Base-by-base conservation (phyloP, 2,329 filamentous ascomycete genomes). In the Erysiphe pulchra region DNA sequence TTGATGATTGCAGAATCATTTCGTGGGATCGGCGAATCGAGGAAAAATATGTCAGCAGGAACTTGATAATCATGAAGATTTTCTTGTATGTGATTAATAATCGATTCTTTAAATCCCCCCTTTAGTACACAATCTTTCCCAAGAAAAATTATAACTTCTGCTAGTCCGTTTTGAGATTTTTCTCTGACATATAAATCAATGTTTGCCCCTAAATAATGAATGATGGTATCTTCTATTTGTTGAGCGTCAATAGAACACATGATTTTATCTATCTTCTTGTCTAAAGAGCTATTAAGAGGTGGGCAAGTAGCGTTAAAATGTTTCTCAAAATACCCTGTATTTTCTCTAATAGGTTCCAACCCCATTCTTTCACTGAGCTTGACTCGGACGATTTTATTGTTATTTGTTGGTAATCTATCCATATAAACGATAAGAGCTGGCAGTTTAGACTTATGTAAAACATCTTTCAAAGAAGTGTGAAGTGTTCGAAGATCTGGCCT, bases 351-450 rank as follows among this genome's bases (percentile, higher is more conserved):
- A 1, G 62, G 57, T 0, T 62, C 59, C 14, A 73, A 51, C 2
- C 56, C 54, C 4, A 73, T 56, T 2, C 70, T 61, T 46, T 71
- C 61, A 0, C 61, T 64, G 4, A 74, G 57, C 49, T 62, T 65
- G 52, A 72, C 69, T 2, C 70, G 64, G 18, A 72, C 57, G n/a
- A 72, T 59, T 51, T 74, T 74, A 59, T 70, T 70, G 56, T 73
- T 72, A 33, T 62, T 66, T 47, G 67, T 71, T 1, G 71, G 67
- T 0, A 70, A 56, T 37, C 64, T 64, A 30, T 71, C 61, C 69
- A 73, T 73, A 54, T 70, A 72, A 0, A 66, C 62, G 16, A 73
- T 56, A 30, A 70, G 48, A 0, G 61, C 59, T 0, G 70, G 70
- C 61, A 66, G 66, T 51, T 73, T 73, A 10, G 63, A 65, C 48